Conservation (phyloP, 73 alveolate genomes). For the Urostyla sp. region DNA sequence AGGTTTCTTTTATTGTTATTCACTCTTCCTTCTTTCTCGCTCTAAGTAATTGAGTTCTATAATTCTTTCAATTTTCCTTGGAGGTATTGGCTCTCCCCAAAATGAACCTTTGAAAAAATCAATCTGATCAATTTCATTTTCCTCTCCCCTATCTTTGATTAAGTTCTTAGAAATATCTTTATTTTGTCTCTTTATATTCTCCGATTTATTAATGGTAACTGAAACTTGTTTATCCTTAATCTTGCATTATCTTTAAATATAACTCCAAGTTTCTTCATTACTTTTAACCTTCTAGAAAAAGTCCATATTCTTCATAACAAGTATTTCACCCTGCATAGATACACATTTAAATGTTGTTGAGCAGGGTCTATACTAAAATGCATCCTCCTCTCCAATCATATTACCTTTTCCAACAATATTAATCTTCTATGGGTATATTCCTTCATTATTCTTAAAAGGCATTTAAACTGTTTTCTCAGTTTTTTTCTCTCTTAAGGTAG, state of each 20-base stretch:
- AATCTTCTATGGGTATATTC: neutral
- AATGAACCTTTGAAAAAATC: conserved; percentile 35
- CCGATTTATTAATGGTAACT: neutral
- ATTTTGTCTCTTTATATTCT: neutral
- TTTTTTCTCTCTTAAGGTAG: neutral
- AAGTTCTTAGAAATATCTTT: neutral
- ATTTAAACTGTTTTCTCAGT: neutral
- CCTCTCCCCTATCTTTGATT: neutral
- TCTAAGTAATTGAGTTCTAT: neutral
- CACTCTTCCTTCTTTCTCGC: neutral
- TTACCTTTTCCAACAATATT: conserved; percentile 46
- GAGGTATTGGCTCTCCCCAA: conserved; percentile 55
- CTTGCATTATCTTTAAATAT: neutral
- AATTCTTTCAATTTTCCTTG: conserved; percentile 19
- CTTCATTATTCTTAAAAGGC: neutral
- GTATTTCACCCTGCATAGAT: conserved; percentile 1
- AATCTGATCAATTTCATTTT: conserved; percentile 13
- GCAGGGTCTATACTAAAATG: neutral
- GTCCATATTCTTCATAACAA: conserved; percentile 14
- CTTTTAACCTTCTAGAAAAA: conserved; percentile 19
- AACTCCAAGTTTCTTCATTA: conserved; percentile 54
- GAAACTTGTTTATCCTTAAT: neutral
- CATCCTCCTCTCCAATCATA: conserved; percentile 64
- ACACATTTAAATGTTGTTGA: conserved; percentile 44
- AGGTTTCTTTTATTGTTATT: no score